Evolutionary conservation across 176 grass and related monocot species (phyloP).

Genomic region (Alopecurus myosuroides): DNA sequence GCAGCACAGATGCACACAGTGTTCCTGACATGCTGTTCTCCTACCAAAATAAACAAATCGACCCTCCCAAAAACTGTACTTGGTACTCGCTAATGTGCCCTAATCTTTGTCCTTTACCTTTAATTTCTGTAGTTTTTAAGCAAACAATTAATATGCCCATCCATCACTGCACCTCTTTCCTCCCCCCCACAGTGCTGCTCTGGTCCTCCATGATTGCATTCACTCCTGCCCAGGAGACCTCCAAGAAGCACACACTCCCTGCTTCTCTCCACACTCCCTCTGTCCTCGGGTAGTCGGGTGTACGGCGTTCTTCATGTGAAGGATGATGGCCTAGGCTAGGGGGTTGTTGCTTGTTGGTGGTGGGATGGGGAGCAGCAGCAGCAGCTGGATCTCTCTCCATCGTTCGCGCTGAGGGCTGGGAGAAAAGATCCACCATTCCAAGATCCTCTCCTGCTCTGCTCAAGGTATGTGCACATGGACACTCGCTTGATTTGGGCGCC

Average conservation of each 20-base stretch:
- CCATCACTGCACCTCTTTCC: constrained; percentile 18
- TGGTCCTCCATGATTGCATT: constrained; percentile 32
- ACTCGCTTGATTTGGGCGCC: constrained; percentile 5
- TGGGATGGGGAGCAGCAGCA: constrained; percentile 14
- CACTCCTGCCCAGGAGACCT: constrained; percentile 21
- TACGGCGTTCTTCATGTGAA: neutral
- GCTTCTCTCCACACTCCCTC: neutral
- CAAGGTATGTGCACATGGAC: constrained; percentile 5
- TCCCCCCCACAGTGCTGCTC: neutral
- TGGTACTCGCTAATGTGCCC: neutral
- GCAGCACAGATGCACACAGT: neutral
- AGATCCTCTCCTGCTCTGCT: neutral
- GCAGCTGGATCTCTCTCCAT: constrained; percentile 43
- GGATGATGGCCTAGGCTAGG: constrained; percentile 13
- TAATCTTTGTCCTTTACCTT: constrained; percentile 56
- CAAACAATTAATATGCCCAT: constrained; percentile 49
- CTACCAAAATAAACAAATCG: constrained; percentile 8
- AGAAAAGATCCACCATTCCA: constrained; percentile 4
- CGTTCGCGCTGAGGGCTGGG: constrained; percentile 12
- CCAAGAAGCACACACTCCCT: neutral
- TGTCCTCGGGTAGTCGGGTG: neutral
- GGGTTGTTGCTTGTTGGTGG: neutral
- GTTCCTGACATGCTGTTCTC: constrained; percentile 2
- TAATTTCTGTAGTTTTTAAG: neutral
- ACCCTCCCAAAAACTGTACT: neutral